Percentiles rank a stretch among this genome's conserved stretches.
Evolutionary conservation across 2,329 filamentous ascomycete genomes (phyloP).

Genomic region (Colletotrichum sp.): DNA sequence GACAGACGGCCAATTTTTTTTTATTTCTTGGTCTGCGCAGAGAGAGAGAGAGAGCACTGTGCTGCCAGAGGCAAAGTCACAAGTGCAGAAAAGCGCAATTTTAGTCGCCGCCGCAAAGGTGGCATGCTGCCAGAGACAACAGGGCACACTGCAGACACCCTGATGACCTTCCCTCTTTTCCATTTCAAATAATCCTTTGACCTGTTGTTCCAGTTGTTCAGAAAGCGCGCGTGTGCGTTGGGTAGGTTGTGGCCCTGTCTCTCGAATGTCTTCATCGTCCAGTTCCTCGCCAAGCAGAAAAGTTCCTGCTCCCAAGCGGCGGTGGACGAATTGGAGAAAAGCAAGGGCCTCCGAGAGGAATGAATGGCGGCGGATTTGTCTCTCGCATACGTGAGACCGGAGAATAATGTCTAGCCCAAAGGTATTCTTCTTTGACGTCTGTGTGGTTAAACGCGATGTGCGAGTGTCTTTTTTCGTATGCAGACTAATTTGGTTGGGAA

Average conservation of each 20-base stretch:
- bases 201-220: background rate
- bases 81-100: background rate
- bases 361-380: background rate
- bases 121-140: background rate
- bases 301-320: background rate
- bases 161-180: background rate
- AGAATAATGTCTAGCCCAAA: background rate
- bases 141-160: background rate
- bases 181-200: background rate
- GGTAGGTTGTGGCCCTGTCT: background rate
- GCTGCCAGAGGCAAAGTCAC: background rate
- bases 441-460: background rate
- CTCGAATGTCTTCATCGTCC: background rate
- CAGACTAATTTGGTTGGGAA: constrained; percentile 11
- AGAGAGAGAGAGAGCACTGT: background rate
- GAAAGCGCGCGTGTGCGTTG: background rate
- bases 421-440: background rate
- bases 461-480: background rate
- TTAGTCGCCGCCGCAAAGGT: background rate
- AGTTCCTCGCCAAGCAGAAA: background rate
- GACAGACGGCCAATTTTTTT: constrained; percentile 1
- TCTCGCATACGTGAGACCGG: constrained; percentile 1
- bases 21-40: background rate
- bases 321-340: background rate
- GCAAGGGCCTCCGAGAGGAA: background rate